These are phyloP conservation scores for Mediolabrus comicus DNA, from an alignment of 108 stramenopile species.

Conservation along the genomic window DNA sequence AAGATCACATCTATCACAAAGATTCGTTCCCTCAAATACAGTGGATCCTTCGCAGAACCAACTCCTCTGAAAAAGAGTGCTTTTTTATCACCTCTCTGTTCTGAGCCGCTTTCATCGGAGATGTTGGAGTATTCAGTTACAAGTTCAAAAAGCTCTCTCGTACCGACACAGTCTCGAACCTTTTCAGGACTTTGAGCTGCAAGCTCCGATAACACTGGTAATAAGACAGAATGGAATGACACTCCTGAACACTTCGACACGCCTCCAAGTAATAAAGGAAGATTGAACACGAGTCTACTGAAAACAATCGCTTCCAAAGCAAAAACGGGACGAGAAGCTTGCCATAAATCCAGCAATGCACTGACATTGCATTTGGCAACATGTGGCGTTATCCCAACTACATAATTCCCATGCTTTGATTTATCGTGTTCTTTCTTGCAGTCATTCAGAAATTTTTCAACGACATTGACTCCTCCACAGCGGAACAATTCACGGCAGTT, in stretches of 20 bases:
- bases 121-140: conserved; percentile 44
- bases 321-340: conserved; percentile 53
- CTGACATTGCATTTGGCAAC: conserved; percentile 48
- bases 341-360: conserved; percentile 61
- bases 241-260: conserved; percentile 34
- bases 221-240: conserved; percentile 47
- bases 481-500: conserved; percentile 71
- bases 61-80: not conserved
- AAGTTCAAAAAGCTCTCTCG: conserved; percentile 44
- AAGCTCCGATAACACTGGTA: conserved; percentile 65
- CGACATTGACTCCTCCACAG: conserved; percentile 71
- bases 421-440: conserved; percentile 24
- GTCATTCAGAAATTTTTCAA: conserved; percentile 57
- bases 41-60: conserved; percentile 5
- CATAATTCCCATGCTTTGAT: conserved; percentile 27
- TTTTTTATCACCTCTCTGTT: not conserved
- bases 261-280: conserved; percentile 63
- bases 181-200: conserved; percentile 56
- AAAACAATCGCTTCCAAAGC: conserved; percentile 70
- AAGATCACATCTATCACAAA: conserved; percentile 54
- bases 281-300: conserved; percentile 69
- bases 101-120: conserved; percentile 7
- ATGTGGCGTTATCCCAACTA: conserved; percentile 26
- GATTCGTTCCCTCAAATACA: conserved; percentile 38
- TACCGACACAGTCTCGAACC: conserved; percentile 62